These are phyloP conservation scores for Mycena kentingensis DNA, from an alignment of 768 basidiomycete species.

Conservation along the genomic window DNA sequence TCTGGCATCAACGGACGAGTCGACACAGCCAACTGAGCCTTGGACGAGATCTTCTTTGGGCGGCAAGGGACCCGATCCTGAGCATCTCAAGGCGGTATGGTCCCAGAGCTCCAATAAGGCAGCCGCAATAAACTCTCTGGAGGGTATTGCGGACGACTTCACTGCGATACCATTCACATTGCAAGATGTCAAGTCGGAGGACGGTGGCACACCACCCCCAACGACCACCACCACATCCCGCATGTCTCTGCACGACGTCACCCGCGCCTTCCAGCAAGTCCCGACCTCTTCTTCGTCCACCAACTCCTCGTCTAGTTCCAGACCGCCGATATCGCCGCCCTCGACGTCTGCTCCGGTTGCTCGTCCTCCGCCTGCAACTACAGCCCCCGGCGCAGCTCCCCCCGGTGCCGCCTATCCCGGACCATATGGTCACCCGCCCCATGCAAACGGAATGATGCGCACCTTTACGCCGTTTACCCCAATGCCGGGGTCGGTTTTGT, in stretches of 20 bases:
- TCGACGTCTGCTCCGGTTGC: slow-evolving; percentile 48
- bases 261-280: slow-evolving; percentile 85
- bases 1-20: too few species aligned
- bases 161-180: slow-evolving; percentile 77
- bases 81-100: slow-evolving; percentile 84
- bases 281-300: slow-evolving; percentile 67
- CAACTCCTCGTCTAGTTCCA: slow-evolving; percentile 45
- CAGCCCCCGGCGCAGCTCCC: slow-evolving; percentile 1
- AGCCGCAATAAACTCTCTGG: slow-evolving; percentile 76
- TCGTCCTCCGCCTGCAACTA: slow-evolving; percentile 38
- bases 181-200: slow-evolving; percentile 86
- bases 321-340: slow-evolving; percentile 55
- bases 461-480: slow-evolving; percentile 66
- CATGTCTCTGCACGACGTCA: slow-evolving; percentile 82
- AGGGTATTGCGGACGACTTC: slow-evolving; percentile 82
- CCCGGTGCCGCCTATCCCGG: slow-evolving; percentile 25
- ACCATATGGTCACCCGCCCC: slow-evolving; percentile 45
- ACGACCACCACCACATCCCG: slow-evolving; percentile 56
- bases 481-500: slow-evolving; percentile 70
- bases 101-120: slow-evolving; percentile 75
- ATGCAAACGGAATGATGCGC: slow-evolving; percentile 50
- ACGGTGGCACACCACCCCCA: slow-evolving; percentile 78
- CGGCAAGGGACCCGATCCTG: slow-evolving; percentile 69
- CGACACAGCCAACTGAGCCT: slow-evolving; percentile 44
- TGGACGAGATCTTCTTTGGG: slow-evolving; percentile 61